Percentiles rank a stretch among this genome's conserved stretches.
These are phyloP conservation scores for Ormosia emarginata DNA, from an alignment of 306 rosid species.

Conservation along the genomic window DNA sequence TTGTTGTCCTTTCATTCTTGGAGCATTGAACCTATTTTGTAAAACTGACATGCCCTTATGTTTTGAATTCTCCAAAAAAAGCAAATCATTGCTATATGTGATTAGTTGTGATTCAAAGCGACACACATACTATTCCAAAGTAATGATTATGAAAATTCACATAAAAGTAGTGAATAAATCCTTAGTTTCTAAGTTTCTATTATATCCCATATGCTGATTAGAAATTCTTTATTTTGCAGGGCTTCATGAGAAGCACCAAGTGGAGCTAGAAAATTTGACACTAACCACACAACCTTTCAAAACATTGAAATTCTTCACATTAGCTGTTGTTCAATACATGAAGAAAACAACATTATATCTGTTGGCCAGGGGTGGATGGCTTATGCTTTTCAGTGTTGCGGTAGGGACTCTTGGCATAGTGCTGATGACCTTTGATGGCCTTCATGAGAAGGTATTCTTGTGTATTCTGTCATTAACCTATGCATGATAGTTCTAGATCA, in stretches of 20 bases:
- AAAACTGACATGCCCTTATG: background rate
- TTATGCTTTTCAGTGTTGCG: constrained; percentile 61
- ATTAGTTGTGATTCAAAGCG: constrained; percentile 5
- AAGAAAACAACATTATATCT: constrained; percentile 53
- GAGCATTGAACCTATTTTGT: background rate
- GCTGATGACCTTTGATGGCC: constrained; percentile 64
- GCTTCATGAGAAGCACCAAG: constrained; percentile 45
- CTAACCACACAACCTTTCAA: constrained; percentile 74
- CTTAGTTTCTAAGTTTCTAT: background rate
- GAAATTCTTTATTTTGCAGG: constrained; percentile 50
- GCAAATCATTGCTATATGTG: background rate
- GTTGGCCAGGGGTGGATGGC: constrained; percentile 85
- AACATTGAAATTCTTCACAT: constrained; percentile 72
- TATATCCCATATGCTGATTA: constrained; percentile 11
- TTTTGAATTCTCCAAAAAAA: background rate
- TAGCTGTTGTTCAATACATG: constrained; percentile 63
- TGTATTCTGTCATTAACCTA: constrained; percentile 14
- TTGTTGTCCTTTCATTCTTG: background rate
- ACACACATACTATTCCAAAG: background rate
- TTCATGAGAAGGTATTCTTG: constrained; percentile 68
- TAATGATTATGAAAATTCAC: background rate
- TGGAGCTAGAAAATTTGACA: constrained; percentile 77
- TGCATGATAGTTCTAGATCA: background rate
- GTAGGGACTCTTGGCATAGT: constrained; percentile 54
- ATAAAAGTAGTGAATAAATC: background rate